phyloP scores from a whole-genome alignment of 208 protist genomes.

The Naegleria lovaniensis region DNA sequence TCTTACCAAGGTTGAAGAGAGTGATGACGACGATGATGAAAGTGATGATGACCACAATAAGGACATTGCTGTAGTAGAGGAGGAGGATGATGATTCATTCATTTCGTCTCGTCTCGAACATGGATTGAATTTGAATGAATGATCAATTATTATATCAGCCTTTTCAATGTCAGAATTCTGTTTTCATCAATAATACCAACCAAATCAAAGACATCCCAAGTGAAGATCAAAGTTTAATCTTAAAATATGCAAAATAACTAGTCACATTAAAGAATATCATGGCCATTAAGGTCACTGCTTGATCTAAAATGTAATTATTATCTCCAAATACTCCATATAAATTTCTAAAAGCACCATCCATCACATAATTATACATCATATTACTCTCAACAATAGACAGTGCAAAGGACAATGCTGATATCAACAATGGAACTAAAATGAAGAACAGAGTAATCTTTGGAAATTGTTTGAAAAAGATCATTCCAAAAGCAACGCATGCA shows the following conservation, averaged over 20 bases:
- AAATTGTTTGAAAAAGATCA: neutral
- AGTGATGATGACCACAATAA: too few relatives aligned
- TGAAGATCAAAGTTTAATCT: neutral
- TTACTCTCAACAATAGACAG: neutral
- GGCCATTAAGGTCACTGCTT: neutral
- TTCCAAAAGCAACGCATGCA: neutral
- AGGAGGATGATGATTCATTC: too few relatives aligned
- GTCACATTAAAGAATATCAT: neutral
- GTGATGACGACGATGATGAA: too few relatives aligned
- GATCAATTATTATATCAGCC: too few relatives aligned
- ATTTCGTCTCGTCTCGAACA: too few relatives aligned
- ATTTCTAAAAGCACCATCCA: neutral
- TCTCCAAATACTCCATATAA: neutral
- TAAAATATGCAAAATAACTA: neutral
- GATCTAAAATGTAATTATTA: neutral
- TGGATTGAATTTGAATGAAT: too few relatives aligned
- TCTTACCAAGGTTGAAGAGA: too few relatives aligned
- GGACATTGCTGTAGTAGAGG: too few relatives aligned
- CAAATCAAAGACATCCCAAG: too few relatives aligned
- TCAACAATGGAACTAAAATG: neutral
- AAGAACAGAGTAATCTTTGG: neutral
- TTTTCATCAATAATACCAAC: too few relatives aligned
- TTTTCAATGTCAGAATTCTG: too few relatives aligned
- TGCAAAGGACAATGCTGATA: neutral
- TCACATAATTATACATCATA: neutral